Evolutionary conservation across 768 basidiomycete genomes (phyloP).

Genomic region (Amanita phalloides): DNA sequence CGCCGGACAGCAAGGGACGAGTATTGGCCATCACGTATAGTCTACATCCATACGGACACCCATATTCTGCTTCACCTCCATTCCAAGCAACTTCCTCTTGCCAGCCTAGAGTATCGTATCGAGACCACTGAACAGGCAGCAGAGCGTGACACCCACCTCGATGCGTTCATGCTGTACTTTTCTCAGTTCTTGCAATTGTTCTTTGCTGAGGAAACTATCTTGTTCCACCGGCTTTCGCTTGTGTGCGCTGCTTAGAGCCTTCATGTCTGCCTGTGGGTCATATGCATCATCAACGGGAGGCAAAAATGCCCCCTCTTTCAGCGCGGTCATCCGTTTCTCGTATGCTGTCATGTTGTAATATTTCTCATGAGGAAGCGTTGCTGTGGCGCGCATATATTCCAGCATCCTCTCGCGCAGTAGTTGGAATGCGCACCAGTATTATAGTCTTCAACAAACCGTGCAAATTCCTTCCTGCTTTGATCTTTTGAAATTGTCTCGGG

Average conservation of each 20-base stretch:
- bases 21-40: slow-evolving; percentile 12
- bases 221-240: slow-evolving; percentile 58
- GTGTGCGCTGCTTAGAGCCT: slow-evolving; percentile 58
- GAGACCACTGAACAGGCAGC: background rate
- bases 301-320: slow-evolving; percentile 76
- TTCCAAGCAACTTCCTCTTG: slow-evolving; percentile 79
- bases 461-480: slow-evolving; percentile 77
- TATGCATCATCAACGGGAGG: slow-evolving; percentile 65
- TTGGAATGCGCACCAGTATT: slow-evolving; percentile 52
- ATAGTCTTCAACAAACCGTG: slow-evolving; percentile 72
- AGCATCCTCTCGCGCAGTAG: background rate
- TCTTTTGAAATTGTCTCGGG: slow-evolving; percentile 85
- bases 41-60: slow-evolving; percentile 72
- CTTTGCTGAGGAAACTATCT: slow-evolving; percentile 68
- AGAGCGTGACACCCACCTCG: slow-evolving; percentile 38
- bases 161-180: slow-evolving; percentile 78
- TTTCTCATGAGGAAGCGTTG: slow-evolving; percentile 89
- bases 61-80: slow-evolving; percentile 78
- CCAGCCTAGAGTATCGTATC: slow-evolving; percentile 36
- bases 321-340: slow-evolving; percentile 72
- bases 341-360: slow-evolving; percentile 88
- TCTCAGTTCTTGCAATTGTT: slow-evolving; percentile 73
- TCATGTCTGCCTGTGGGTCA: slow-evolving; percentile 79
- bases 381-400: slow-evolving; percentile 23
- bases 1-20: no score